Base-by-base conservation (phyloP, 2,329 filamentous ascomycete genomes). In the Rutstroemia sp. region DNA sequence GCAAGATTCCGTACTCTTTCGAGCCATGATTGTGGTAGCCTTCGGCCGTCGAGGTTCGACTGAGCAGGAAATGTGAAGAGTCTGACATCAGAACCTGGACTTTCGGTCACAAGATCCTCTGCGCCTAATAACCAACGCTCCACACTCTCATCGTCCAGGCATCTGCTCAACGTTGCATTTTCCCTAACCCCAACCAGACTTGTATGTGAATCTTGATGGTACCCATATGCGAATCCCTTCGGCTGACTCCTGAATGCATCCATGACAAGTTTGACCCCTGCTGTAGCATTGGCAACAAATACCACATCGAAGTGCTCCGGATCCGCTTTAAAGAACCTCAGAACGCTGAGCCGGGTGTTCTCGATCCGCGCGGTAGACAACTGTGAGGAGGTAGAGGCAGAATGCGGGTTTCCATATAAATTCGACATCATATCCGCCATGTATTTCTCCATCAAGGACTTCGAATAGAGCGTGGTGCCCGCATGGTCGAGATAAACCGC, bases 331-430 rank as follows among this genome's bases (percentile, higher is more conserved):
- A 96, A 91, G 65, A 95, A 90, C 2, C 76, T 76, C 34, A 97
- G 74, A 2, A 89, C 77, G 14, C 82, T 79, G 38, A 90, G 72
- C 8, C 92, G 83, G 30, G 87, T 76, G 70, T 92, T 83, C 61
- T 96, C 91, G 56, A 96, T 82, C 5, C 86, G 79, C 1, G 80
- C 77, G 0, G 88, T 87, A 0, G 89, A 86, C 34, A 85, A 77
- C 66, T 94, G 90, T 0, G 92, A 95, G 2, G 91, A 86, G 14
- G 79, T 75, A 2, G 92, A 95, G 50, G 83, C 86, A 0, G 92
- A 96, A 72, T 97, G 92, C 0, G 92, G 92, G 61, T 97, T 97
- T 39, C 92, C 92, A 63, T 92, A 91, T 0, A 97, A 75, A 64
- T 85, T 88, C 4, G 80, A 76, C 25, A 86, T 85, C 79, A 96